phyloP scores from a whole-genome alignment of 208 protist species.

The Leishmania gerbilli region DNA sequence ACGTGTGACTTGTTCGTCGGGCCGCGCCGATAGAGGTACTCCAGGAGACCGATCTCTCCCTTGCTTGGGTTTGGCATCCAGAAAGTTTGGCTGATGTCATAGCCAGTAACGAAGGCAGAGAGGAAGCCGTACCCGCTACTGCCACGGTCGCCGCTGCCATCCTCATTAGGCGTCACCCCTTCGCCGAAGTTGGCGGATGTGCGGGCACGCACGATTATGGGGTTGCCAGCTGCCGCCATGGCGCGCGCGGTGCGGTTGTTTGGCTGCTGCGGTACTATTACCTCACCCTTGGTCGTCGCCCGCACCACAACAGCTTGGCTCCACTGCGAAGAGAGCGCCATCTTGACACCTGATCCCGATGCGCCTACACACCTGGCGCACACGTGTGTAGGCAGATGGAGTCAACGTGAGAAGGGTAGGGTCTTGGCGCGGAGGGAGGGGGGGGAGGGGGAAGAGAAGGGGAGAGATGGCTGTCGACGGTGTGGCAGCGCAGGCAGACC shows the following conservation, averaged over 20 bases:
- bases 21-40: conserved; percentile 61
- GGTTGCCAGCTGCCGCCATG: conserved; percentile 56
- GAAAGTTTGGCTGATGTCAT: conserved; percentile 59
- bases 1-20: conserved; percentile 52
- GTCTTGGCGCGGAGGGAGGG: background rate
- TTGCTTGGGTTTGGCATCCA: conserved; percentile 64
- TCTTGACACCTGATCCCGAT: background rate
- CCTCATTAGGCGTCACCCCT: conserved; percentile 3
- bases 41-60: conserved; percentile 70
- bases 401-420: no score
- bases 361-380: background rate
- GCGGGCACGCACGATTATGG: conserved; percentile 63
- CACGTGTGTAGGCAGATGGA: background rate
- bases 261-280: conserved; percentile 35
- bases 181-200: conserved; percentile 36
- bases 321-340: conserved; percentile 76
- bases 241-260: conserved; percentile 43
- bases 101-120: conserved; percentile 23
- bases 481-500: background rate
- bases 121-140: conserved; percentile 7
- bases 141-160: background rate
- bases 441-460: background rate
- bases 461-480: background rate
- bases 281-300: conserved; percentile 32
- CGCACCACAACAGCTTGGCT: conserved; percentile 64